Evolutionary conservation across 352 stramenopile genomes (phyloP).

Genomic region (Plasmopara halstedii): DNA sequence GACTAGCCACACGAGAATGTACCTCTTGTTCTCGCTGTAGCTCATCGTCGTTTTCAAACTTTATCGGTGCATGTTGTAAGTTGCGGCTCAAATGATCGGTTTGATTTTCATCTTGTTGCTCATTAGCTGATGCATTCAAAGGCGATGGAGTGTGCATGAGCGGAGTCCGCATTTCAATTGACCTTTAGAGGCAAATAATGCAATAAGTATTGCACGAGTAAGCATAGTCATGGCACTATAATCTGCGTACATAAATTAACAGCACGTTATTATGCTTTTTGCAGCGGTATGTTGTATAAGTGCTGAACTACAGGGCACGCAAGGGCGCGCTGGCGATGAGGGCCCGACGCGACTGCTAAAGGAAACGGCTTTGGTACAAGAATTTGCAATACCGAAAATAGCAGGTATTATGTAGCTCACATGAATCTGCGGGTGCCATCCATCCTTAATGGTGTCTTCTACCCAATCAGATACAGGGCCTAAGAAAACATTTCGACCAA

Average conservation of each 20-base stretch:
- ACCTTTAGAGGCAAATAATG: neutral
- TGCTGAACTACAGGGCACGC: neutral
- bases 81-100: neutral
- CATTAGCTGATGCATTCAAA: conserved; percentile 3
- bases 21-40: neutral
- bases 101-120: conserved; percentile 8
- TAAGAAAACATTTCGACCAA: conserved; percentile 23
- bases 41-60: conserved; percentile 13
- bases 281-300: neutral
- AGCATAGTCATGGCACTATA: neutral
- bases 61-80: neutral
- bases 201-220: conserved; percentile 2
- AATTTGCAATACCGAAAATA: conserved; percentile 14
- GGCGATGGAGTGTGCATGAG: neutral
- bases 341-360: conserved; percentile 5
- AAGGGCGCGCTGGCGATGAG: neutral
- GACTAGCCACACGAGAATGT: neutral
- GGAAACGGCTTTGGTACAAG: conserved; percentile 23
- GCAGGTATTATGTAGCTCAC: conserved; percentile 1
- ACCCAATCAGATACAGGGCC: conserved; percentile 7
- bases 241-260: neutral
- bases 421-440: conserved; percentile 9
- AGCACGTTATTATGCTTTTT: neutral
- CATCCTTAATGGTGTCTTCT: conserved; percentile 1
- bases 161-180: conserved; percentile 11